A percentile compares a stretch with the other conserved stretches of the same genome.
Conservation (phyloP, 2,329 filamentous ascomycete genomes). For the Alternaria arborescens region DNA sequence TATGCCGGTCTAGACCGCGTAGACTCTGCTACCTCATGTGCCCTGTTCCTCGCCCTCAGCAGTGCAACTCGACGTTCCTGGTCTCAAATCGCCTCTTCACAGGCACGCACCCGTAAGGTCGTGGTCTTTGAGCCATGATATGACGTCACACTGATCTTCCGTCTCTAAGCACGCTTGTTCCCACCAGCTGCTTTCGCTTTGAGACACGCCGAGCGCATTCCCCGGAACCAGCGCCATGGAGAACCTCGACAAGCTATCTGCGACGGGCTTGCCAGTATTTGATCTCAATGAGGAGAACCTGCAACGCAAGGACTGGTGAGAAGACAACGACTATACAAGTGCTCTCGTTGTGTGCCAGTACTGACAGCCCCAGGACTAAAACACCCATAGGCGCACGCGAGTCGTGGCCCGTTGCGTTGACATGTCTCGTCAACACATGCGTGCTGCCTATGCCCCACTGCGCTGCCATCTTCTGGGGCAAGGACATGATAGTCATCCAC, state of each 20-base stretch:
- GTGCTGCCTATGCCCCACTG: constrained; percentile 54
- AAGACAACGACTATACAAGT: not conserved
- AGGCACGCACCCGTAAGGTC: constrained; percentile 11
- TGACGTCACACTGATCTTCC: constrained; percentile 18
- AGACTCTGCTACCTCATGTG: constrained; percentile 1
- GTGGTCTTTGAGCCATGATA: constrained; percentile 5
- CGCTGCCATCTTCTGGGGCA: constrained; percentile 55
- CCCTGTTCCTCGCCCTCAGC: constrained; percentile 6
- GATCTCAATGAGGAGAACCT: constrained; percentile 44
- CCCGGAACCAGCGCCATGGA: constrained; percentile 17
- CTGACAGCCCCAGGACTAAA: constrained; percentile 32
- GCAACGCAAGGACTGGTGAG: constrained; percentile 40
- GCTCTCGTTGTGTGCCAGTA: constrained; percentile 1
- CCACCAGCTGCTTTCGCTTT: constrained; percentile 10
- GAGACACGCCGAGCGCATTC: constrained; percentile 7
- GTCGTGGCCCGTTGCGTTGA: constrained; percentile 47
- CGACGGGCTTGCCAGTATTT: constrained; percentile 40
- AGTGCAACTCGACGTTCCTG: not conserved
- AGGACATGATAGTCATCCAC: constrained; percentile 50
- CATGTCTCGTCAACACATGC: constrained; percentile 46
- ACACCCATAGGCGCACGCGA: constrained; percentile 45
- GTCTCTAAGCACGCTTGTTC: constrained; percentile 13
- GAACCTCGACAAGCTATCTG: constrained; percentile 45
- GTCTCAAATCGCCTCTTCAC: constrained; percentile 5
- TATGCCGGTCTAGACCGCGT: constrained; percentile 19